Evolutionary conservation across 306 rosid genomes (phyloP).

Genomic region (Glycine tomentella): DNA sequence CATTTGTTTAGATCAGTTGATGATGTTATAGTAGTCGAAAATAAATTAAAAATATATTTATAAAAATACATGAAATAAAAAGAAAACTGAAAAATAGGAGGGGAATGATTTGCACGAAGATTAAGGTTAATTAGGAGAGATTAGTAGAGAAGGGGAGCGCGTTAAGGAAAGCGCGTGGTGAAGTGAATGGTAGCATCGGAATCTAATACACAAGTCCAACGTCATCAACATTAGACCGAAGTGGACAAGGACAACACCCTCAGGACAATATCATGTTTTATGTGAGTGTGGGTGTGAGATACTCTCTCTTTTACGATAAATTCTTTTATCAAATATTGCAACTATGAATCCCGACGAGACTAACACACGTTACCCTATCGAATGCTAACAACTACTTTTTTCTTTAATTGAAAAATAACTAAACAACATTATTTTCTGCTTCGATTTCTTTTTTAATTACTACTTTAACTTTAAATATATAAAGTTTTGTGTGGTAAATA

Average conservation of each 20-base stretch:
- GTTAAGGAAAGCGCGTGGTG: slow-evolving; percentile 39
- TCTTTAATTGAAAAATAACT: too few species aligned
- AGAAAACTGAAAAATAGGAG: slow-evolving; percentile 3
- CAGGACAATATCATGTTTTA: slow-evolving; percentile 38
- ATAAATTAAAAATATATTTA: too few species aligned
- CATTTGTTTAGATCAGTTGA: too few species aligned
- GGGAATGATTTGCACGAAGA: slow-evolving; percentile 41
- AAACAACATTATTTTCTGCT: too few species aligned
- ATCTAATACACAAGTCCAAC: slow-evolving; percentile 41
- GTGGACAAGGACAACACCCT: slow-evolving; percentile 26
- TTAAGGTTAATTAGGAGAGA: slow-evolving; percentile 25
- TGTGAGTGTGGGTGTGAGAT: background rate
- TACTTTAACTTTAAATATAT: too few species aligned
- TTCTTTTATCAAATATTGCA: background rate
- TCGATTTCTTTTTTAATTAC: too few species aligned
- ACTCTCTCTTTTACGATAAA: slow-evolving; percentile 14
- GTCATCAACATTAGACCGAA: slow-evolving; percentile 46
- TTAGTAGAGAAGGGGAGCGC: too few species aligned
- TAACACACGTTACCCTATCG: background rate
- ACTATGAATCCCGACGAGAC: background rate
- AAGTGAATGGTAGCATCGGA: slow-evolving; percentile 1
- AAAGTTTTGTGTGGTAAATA: too few species aligned
- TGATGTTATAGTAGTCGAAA: too few species aligned
- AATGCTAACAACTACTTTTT: too few species aligned
- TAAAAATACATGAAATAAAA: background rate